These are phyloP conservation scores for Clausena lansium DNA, from an alignment of 345 rosid species.

Conservation along the genomic window DNA sequence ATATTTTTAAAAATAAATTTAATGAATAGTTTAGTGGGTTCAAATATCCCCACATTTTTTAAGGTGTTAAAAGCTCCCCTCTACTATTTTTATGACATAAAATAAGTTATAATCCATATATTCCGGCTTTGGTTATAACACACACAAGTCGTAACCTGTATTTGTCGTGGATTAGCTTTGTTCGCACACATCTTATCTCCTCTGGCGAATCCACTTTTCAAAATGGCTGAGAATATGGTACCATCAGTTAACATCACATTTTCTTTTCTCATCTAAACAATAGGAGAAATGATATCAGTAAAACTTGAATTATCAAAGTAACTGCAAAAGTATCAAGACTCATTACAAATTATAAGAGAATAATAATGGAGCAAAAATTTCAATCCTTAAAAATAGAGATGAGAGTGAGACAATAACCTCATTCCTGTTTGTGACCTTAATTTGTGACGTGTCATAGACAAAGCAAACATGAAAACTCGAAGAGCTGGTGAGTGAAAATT, in stretches of 20 bases:
- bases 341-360: not conserved
- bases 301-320: not conserved
- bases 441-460: not conserved
- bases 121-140: no score
- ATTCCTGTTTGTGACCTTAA: not conserved
- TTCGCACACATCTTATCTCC: not conserved
- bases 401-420: not conserved
- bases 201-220: not conserved
- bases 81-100: no score
- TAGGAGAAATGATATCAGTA: no score
- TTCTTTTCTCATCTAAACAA: not conserved
- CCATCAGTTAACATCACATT: not conserved
- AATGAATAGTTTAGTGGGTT: no score
- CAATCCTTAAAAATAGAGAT: not conserved
- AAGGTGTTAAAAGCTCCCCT: no score
- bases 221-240: slow-evolving; percentile 5
- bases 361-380: not conserved
- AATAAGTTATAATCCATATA: no score
- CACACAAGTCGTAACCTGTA: no score
- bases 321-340: not conserved
- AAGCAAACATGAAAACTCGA: not conserved
- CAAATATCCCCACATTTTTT: no score
- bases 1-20: no score
- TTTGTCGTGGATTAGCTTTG: not conserved
- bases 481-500: not conserved